These are phyloP conservation scores for Smittium culicis DNA, from an alignment of 371 early-diverging fungal species.

Conservation along the genomic window DNA sequence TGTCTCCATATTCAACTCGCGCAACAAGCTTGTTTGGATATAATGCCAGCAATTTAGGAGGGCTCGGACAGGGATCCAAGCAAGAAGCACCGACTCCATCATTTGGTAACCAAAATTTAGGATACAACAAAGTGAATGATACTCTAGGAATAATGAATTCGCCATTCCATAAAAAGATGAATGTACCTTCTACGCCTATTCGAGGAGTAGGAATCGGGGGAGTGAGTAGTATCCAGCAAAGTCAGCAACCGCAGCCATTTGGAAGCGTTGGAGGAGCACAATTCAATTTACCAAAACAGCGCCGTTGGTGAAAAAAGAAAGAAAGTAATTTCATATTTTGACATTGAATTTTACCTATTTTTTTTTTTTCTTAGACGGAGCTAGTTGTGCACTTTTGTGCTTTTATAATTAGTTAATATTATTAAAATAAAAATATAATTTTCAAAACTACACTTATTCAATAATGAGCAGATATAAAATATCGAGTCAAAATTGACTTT, in stretches of 20 bases:
- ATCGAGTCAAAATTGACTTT: too few relatives aligned
- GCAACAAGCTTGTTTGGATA: not conserved
- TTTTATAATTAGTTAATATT: too few relatives aligned
- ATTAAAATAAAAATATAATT: too few relatives aligned
- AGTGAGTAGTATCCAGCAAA: too few relatives aligned
- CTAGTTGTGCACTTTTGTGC: too few relatives aligned
- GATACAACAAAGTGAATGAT: not conserved
- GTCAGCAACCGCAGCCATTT: not conserved
- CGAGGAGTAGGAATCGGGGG: not conserved
- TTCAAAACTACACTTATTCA: too few relatives aligned
- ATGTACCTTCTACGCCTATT: not conserved
- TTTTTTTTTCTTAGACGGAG: not conserved
- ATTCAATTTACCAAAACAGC: not conserved
- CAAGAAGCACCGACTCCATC: not conserved
- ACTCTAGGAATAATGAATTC: not conserved
- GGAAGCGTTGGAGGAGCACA: not conserved
- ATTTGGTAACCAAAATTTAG: not conserved
- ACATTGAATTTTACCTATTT: not conserved
- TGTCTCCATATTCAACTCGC: not conserved
- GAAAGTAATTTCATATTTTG: not conserved
- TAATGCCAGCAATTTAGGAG: not conserved
- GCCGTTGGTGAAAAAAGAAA: not conserved
- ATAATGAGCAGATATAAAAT: too few relatives aligned
- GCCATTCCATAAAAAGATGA: not conserved
- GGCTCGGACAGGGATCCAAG: not conserved